Percentiles rank a stretch among this genome's conserved stretches.
phyloP scores from a whole-genome alignment of 2,329 filamentous ascomycete species.

The Penicillium sp. region DNA sequence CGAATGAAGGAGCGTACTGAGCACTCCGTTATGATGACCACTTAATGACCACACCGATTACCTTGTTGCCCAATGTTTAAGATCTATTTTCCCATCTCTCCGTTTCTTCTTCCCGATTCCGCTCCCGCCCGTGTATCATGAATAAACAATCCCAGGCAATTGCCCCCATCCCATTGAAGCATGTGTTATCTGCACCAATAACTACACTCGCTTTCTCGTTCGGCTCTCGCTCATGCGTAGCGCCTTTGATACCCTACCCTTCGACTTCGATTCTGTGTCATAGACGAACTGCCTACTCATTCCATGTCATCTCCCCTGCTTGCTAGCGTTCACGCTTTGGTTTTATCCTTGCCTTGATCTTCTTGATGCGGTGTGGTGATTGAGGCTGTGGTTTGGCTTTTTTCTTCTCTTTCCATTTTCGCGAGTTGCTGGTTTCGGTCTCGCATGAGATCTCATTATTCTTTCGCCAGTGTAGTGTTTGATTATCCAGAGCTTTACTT shows the following conservation, averaged over 20 bases:
- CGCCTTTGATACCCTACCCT: constrained; percentile 8
- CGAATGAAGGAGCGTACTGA: constrained; percentile 61
- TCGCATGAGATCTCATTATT: neutral
- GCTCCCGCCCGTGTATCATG: constrained; percentile 14
- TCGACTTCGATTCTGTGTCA: constrained; percentile 19
- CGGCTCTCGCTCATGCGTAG: neutral
- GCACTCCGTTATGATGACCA: constrained; percentile 33
- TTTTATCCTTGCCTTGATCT: neutral
- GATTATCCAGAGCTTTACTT: constrained; percentile 18
- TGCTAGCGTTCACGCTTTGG: constrained; percentile 11
- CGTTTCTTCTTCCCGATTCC: constrained; percentile 2
- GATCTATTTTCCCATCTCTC: neutral
- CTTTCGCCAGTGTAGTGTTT: constrained; percentile 11
- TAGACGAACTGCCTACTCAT: constrained; percentile 23
- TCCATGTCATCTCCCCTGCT: constrained; percentile 10
- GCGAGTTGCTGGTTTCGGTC: neutral
- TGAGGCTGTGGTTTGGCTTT: neutral
- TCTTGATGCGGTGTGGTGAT: constrained; percentile 3
- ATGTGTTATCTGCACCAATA: neutral
- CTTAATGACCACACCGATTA: constrained; percentile 21
- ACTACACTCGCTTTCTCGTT: neutral
- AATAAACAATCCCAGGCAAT: constrained; percentile 11
- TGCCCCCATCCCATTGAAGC: neutral
- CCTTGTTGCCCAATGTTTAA: constrained; percentile 4
- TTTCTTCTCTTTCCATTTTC: neutral